phyloP scores from a whole-genome alignment of 495 filamentous ascomycete species.

The Tetracladium marchalianum region DNA sequence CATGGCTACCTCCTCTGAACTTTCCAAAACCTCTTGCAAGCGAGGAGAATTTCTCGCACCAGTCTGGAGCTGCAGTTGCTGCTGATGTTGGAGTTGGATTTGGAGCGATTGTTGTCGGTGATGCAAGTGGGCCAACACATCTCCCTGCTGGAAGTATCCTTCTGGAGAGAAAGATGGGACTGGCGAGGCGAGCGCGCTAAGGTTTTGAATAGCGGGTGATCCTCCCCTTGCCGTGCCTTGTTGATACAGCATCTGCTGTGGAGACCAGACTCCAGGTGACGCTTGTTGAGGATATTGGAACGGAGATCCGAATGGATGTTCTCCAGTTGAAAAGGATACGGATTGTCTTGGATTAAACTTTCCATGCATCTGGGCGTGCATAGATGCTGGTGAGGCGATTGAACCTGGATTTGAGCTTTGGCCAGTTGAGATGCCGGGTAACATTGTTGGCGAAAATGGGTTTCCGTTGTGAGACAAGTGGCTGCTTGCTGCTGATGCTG shows the following conservation, averaged over 20 bases:
- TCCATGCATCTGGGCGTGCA: conserved; percentile 29
- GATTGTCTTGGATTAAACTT: conserved; percentile 46
- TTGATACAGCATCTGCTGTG: conserved; percentile 41
- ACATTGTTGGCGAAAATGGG: conserved; percentile 47
- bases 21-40: conserved; percentile 41
- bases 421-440: conserved; percentile 39
- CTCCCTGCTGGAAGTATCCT: conserved; percentile 23
- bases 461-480: conserved; percentile 46
- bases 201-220: conserved; percentile 45
- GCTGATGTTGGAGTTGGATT: conserved; percentile 41
- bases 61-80: conserved; percentile 38
- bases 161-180: conserved; percentile 40
- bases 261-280: conserved; percentile 42
- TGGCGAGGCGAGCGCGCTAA: conserved; percentile 38
- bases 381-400: conserved; percentile 42
- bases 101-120: conserved; percentile 51
- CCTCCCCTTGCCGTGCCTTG: conserved; percentile 40
- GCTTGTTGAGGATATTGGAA: conserved; percentile 32
- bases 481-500: conserved; percentile 53
- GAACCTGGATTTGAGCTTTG: conserved; percentile 50
- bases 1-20: conserved; percentile 44
- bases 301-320: conserved; percentile 26
- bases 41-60: conserved; percentile 45
- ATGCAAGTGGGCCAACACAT: conserved; percentile 31
- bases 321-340: conserved; percentile 34